These are phyloP conservation scores for Plantago ovata DNA, from an alignment of 257 asterid species.

Conservation along the genomic window DNA sequence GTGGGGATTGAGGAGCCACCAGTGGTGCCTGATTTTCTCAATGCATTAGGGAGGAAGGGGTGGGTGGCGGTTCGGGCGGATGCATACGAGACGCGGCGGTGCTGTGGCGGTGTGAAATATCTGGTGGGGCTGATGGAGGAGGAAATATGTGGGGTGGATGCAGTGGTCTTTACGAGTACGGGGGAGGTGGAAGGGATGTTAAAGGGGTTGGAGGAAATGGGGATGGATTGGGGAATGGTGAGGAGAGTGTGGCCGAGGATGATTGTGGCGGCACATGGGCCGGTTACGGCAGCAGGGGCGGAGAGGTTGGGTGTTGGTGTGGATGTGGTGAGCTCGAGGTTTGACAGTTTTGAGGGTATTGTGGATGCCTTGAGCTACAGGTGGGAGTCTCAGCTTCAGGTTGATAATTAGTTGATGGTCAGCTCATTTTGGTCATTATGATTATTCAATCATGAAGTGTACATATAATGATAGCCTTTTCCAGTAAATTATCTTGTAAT, in stretches of 20 bases:
- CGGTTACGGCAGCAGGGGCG: conserved; percentile 86
- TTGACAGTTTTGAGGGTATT: conserved; percentile 66
- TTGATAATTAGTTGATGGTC: too few relatives aligned
- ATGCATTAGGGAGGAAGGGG: conserved; percentile 43
- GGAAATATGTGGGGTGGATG: conserved; percentile 55
- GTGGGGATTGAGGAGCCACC: conserved; percentile 72
- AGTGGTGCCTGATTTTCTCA: conserved; percentile 61
- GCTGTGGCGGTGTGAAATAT: conserved; percentile 38
- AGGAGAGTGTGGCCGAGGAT: conserved; percentile 62
- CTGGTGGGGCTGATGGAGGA: conserved; percentile 44
- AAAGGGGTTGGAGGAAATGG: conserved; percentile 64
- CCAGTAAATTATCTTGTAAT: too few relatives aligned
- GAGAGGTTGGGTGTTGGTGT: conserved; percentile 69
- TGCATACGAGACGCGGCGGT: conserved; percentile 75
- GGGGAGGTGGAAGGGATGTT: conserved; percentile 86
- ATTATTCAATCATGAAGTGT: too few relatives aligned
- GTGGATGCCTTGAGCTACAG: conserved; percentile 52
- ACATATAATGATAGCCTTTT: too few relatives aligned
- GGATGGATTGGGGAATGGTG: conserved; percentile 64
- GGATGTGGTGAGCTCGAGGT: conserved; percentile 68
- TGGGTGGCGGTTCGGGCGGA: conserved; percentile 54
- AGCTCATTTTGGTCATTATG: too few relatives aligned
- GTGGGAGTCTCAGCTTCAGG: conserved; percentile 20
- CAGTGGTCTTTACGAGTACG: conserved; percentile 71
- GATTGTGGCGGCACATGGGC: conserved; percentile 86